Percentiles rank a stretch among this genome's conserved stretches.
These are phyloP conservation scores for Hirschioporus abietinus DNA, from an alignment of 768 basidiomycete species.

Conservation along the genomic window DNA sequence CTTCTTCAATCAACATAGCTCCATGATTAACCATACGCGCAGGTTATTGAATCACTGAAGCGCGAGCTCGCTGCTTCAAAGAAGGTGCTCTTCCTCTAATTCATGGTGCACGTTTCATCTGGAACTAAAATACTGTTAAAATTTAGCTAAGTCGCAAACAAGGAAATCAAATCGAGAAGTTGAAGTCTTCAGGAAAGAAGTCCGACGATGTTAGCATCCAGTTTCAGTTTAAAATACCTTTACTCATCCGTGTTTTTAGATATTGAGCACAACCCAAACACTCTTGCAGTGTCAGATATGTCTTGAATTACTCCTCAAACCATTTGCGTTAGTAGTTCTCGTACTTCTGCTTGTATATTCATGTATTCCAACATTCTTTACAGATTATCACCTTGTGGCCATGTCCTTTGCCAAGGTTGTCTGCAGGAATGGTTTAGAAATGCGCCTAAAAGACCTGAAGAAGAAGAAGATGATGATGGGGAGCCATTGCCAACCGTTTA, in stretches of 20 bases:
- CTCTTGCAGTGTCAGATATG: constrained; percentile 73
- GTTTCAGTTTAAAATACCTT: background rate
- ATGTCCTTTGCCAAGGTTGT: constrained; percentile 67
- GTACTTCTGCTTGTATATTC: background rate
- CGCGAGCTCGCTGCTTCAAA: constrained; percentile 33
- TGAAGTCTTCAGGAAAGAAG: constrained; percentile 44
- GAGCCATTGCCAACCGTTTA: constrained; percentile 36
- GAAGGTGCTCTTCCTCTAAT: constrained; percentile 26
- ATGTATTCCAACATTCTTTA: constrained; percentile 11
- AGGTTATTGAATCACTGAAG: constrained; percentile 16
- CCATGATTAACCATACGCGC: background rate
- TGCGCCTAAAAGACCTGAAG: constrained; percentile 43
- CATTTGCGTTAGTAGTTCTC: constrained; percentile 51
- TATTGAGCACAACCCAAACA: constrained; percentile 50
- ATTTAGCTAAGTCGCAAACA: constrained; percentile 40
- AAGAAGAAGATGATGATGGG: constrained; percentile 19
- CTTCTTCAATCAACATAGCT: background rate
- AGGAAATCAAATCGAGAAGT: constrained; percentile 36
- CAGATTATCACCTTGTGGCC: constrained; percentile 72
- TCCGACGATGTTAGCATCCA: constrained; percentile 47
- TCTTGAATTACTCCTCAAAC: constrained; percentile 60
- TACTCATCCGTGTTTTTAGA: constrained; percentile 27
- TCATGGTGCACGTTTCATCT: background rate
- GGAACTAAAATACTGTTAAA: constrained; percentile 6
- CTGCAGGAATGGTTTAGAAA: constrained; percentile 76